phyloP scores from a whole-genome alignment of 495 filamentous ascomycete species.

The Articulospora tetracladia region DNA sequence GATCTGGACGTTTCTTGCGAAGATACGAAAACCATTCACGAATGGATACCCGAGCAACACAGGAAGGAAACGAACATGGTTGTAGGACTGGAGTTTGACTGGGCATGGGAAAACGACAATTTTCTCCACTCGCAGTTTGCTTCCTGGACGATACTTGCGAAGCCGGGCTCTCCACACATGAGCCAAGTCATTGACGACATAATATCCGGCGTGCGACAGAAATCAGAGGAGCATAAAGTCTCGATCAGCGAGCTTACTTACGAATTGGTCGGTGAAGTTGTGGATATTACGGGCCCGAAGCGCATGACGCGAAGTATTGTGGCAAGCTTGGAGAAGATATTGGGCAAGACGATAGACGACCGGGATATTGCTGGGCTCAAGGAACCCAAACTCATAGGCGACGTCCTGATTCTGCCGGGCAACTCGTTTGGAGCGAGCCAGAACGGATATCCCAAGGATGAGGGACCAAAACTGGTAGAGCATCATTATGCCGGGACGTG shows the following conservation, averaged over 20 bases:
- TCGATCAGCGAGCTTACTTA: constrained; percentile 26
- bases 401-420: constrained; percentile 11
- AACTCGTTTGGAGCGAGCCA: constrained; percentile 5
- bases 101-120: constrained; percentile 24
- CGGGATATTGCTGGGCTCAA: background rate
- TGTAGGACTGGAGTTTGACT: constrained; percentile 37
- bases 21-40: constrained; percentile 36
- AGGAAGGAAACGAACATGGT: constrained; percentile 29
- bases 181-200: constrained; percentile 32
- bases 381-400: constrained; percentile 6
- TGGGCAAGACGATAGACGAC: constrained; percentile 3
- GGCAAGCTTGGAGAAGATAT: constrained; percentile 1
- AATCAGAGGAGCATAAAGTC: constrained; percentile 20
- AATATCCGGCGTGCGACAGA: constrained; percentile 25
- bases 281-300: constrained; percentile 10
- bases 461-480: constrained; percentile 5
- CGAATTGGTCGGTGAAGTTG: constrained; percentile 5
- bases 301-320: constrained; percentile 6
- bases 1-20: constrained; percentile 54
- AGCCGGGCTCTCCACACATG: constrained; percentile 35
- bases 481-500: constrained; percentile 15
- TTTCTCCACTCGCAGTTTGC: constrained; percentile 36
- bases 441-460: background rate
- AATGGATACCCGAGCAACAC: constrained; percentile 50
- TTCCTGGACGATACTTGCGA: constrained; percentile 41